Evolutionary conservation across 2,329 filamentous ascomycete genomes (phyloP).

Genomic region (Capronia americana): DNA sequence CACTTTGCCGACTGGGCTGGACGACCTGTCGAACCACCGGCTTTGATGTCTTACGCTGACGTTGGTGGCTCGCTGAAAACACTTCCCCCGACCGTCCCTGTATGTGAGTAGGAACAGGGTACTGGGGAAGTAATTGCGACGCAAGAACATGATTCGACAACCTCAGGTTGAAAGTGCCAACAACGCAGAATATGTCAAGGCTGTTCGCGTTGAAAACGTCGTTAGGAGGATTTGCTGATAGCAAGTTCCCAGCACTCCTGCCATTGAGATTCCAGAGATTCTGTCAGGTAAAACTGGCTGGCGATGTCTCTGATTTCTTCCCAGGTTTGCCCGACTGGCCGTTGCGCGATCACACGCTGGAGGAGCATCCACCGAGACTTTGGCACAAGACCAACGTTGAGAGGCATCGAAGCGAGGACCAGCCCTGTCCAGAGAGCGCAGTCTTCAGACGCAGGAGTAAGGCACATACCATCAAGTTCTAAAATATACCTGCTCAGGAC

Average conservation of each 20-base stretch:
- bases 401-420: background rate
- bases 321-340: background rate
- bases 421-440: background rate
- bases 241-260: background rate
- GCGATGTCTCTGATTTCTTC: background rate
- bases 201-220: background rate
- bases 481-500: background rate
- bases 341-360: background rate
- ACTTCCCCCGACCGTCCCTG: conserved; percentile 34
- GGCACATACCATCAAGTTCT: background rate
- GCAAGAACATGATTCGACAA: background rate
- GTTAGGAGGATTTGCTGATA: background rate
- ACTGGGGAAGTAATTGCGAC: background rate
- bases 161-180: background rate
- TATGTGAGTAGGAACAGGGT: conserved; percentile 56
- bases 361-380: background rate
- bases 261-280: background rate
- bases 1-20: conserved; percentile 58
- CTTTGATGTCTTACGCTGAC: conserved; percentile 12
- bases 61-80: background rate
- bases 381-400: background rate
- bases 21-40: conserved; percentile 48
- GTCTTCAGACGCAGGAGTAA: background rate
- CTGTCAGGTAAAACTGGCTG: background rate
- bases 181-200: background rate